Base-by-base conservation (phyloP, 75 land plant species). In the Pinus albicaulis region DNA sequence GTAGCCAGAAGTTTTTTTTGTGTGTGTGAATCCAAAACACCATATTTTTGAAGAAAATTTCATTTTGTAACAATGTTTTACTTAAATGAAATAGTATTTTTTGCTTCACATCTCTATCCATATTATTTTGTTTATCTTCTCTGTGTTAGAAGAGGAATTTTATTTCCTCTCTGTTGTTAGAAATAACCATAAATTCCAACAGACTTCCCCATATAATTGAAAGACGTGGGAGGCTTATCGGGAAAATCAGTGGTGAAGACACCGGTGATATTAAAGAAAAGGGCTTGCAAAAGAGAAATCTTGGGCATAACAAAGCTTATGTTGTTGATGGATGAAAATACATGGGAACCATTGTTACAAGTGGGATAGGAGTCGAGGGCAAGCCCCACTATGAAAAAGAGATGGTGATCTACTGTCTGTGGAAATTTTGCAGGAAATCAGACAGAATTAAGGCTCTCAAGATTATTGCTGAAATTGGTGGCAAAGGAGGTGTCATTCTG, bases 201-300 rank as follows among this genome's bases (percentile, higher is more conserved):
- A n/a, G n/a, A n/a, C n/a, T n/a, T n/a, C 5, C 90, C 94, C 3
- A 94, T 94, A 82, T 80, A 94, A 80, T 94, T 87, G 78, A 88
- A 92, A 22, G 86, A 61, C 22, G 22, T 76, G 23, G 80, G 76
- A 2, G 94, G 92, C 19, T 73, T 34, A 62, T 89, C 87, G 1
- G 92, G 98, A 76, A 92, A 92, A 36, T 83, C 86, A 20, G 79
- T 58, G 20, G 73, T 82, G 74, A 79, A 89, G 13, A 85, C 90
- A 13, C 82, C 85, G 24, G 65, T 70, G 44, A 75, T 73, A 53
- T 86, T 86, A 74, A 81, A 88, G 53, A 83, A 84, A 56, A 84
- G 87, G 25, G 90, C 92, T 55, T 90, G 87, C 17, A 92, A 80
- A 38, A 88, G 84, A 25, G 80, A 84, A 55, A 66, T 74, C 19